Percentiles rank a stretch among this genome's conserved stretches.
These are phyloP conservation scores for Podospora appendiculata DNA, from an alignment of 495 filamentous ascomycete species.

Conservation along the genomic window DNA sequence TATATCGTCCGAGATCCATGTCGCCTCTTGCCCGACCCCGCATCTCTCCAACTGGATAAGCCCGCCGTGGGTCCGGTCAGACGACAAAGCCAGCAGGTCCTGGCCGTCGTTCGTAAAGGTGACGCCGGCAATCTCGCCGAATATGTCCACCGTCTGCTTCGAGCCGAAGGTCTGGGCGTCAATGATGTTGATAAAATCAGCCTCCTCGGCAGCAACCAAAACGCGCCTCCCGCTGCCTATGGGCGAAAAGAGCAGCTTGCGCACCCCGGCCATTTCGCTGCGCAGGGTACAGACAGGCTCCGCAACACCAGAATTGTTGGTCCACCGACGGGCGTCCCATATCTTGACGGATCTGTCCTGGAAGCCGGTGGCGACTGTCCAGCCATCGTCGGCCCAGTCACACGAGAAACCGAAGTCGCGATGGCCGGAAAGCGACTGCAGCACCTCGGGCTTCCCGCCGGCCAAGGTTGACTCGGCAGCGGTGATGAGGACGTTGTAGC, in stretches of 20 bases:
- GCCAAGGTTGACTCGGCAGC: conserved; percentile 32
- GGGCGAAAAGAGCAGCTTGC: conserved; percentile 75
- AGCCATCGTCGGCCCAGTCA: conserved; percentile 85
- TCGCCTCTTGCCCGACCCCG: conserved; percentile 33
- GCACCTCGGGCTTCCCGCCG: conserved; percentile 28
- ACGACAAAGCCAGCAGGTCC: conserved; percentile 65
- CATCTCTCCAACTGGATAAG: conserved; percentile 68
- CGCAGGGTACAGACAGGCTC: conserved; percentile 53
- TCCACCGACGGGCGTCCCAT: conserved; percentile 77
- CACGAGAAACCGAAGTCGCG: conserved; percentile 82
- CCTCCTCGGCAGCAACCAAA: conserved; percentile 73
- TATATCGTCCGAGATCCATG: background rate
- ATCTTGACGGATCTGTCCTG: conserved; percentile 81
- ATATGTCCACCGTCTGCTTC: conserved; percentile 74
- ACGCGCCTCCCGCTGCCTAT: conserved; percentile 66
- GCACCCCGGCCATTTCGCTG: conserved; percentile 70
- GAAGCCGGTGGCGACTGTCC: conserved; percentile 81
- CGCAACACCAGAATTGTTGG: conserved; percentile 32
- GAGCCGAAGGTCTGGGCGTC: conserved; percentile 60
- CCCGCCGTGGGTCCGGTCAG: conserved; percentile 69
- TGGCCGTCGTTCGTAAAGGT: conserved; percentile 65
- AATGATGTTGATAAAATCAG: conserved; percentile 73
- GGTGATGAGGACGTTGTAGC: conserved; percentile 38
- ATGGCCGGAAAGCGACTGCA: conserved; percentile 57
- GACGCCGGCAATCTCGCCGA: conserved; percentile 77